Percentiles rank a stretch among this genome's conserved stretches.
phyloP scores from a whole-genome alignment of 345 rosid species.

The Rhodamnia argentea region DNA sequence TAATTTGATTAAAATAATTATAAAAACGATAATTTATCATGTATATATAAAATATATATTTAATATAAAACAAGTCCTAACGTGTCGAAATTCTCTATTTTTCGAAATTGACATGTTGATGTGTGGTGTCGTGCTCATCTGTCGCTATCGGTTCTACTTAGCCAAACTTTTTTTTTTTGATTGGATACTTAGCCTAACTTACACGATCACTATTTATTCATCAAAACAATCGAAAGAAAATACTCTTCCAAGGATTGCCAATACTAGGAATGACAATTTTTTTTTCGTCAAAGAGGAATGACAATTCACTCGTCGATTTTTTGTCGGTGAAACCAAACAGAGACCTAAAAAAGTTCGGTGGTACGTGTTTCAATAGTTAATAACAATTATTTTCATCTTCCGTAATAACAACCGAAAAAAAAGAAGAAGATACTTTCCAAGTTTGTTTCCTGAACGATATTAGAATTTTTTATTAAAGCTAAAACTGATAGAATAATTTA shows the following conservation, averaged over 20 bases:
- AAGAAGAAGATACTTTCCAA: neutral
- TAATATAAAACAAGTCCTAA: no score
- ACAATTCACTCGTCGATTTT: neutral
- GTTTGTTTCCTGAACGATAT: neutral
- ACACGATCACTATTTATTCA: neutral
- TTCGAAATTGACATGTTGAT: no score
- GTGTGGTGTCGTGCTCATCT: no score
- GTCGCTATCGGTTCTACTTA: no score
- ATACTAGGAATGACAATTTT: neutral
- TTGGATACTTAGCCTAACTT: no score
- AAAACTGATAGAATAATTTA: no score
- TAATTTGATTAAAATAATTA: no score
- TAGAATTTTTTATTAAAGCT: neutral
- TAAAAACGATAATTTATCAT: no score
- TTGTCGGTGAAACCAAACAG: rapidly evolving
- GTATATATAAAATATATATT: no score
- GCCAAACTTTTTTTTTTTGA: no score
- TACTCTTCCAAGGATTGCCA: neutral
- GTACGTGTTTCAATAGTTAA: neutral
- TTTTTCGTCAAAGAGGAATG: no score
- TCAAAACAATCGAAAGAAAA: neutral
- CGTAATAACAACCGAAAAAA: neutral
- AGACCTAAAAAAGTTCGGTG: neutral
- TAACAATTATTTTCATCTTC: neutral
- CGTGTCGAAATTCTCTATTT: no score